Percentiles rank a stretch among this genome's conserved stretches.
Conservation (phyloP, 371 early-diverging fungal genomes). For the Mortierella sp. region DNA sequence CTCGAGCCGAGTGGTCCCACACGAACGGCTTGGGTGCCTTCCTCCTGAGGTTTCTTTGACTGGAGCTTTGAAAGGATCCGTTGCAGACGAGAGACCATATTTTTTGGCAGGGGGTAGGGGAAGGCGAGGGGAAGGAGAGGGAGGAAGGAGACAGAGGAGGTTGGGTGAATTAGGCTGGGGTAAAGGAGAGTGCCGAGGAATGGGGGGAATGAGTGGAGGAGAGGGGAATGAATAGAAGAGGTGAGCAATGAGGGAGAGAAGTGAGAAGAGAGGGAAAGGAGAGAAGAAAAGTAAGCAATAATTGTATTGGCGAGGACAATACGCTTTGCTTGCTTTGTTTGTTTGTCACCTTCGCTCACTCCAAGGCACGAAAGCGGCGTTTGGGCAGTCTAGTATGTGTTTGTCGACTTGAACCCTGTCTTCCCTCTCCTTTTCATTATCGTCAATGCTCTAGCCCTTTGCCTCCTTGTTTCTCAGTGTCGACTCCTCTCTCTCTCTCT, state of each 20-base stretch:
- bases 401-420: no score
- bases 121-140: neutral
- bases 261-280: neutral
- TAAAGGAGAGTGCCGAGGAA: neutral
- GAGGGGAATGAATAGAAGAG: neutral
- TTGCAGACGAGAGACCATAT: neutral
- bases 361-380: no score
- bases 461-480: no score
- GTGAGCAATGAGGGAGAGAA: neutral
- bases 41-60: neutral
- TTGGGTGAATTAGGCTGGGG: neutral
- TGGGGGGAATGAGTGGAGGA: neutral
- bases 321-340: no score
- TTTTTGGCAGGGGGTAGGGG: neutral
- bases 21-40: neutral
- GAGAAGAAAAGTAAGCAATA: neutral
- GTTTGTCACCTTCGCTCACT: no score
- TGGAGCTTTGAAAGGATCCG: neutral
- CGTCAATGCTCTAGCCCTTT: no score
- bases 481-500: no score
- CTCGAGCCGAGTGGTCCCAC: neutral
- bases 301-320: no score
- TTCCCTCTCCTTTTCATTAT: no score
- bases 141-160: neutral
- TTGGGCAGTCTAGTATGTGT: no score